Conservation (phyloP, 2,329 filamentous ascomycete genomes). For the Myriosclerotinia curreyana region DNA sequence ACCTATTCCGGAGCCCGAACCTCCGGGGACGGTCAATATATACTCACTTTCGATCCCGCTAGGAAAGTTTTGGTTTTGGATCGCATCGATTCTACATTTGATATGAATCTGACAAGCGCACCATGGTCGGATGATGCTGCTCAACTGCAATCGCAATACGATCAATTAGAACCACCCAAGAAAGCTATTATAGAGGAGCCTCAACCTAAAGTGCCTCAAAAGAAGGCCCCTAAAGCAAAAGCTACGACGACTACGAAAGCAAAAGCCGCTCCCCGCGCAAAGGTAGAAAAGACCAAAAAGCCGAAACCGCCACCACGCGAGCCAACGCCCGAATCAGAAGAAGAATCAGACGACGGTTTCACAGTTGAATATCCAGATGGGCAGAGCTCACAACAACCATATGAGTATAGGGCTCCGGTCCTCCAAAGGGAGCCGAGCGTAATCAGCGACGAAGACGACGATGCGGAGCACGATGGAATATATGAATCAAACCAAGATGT, state of each 20-base stretch:
- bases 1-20: slow-evolving; percentile 59
- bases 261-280: slow-evolving; percentile 37
- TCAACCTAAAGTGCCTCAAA: slow-evolving; percentile 28
- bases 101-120: slow-evolving; percentile 77
- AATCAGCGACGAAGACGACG: slow-evolving; percentile 48
- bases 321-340: slow-evolving; percentile 38
- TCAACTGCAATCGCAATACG: slow-evolving; percentile 63
- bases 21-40: slow-evolving; percentile 56
- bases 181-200: slow-evolving; percentile 2
- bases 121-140: slow-evolving; percentile 63
- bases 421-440: slow-evolving; percentile 35
- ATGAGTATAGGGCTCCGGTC: slow-evolving; percentile 33
- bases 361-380: slow-evolving; percentile 59
- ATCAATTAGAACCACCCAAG: slow-evolving; percentile 51
- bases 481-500: slow-evolving; percentile 39
- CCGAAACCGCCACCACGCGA: slow-evolving; percentile 34
- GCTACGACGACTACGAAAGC: slow-evolving; percentile 33
- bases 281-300: slow-evolving; percentile 40
- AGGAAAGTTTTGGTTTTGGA: slow-evolving; percentile 79
- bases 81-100: slow-evolving; percentile 74
- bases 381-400: slow-evolving; percentile 39
- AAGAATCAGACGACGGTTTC: slow-evolving; percentile 55
- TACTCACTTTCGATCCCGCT: slow-evolving; percentile 72
- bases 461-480: slow-evolving; percentile 47
- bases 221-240: slow-evolving; percentile 35